Percentiles rank a stretch among this genome's conserved stretches.
Evolutionary conservation across 257 asterid species (phyloP).

Genomic region (Solanum commersonii): DNA sequence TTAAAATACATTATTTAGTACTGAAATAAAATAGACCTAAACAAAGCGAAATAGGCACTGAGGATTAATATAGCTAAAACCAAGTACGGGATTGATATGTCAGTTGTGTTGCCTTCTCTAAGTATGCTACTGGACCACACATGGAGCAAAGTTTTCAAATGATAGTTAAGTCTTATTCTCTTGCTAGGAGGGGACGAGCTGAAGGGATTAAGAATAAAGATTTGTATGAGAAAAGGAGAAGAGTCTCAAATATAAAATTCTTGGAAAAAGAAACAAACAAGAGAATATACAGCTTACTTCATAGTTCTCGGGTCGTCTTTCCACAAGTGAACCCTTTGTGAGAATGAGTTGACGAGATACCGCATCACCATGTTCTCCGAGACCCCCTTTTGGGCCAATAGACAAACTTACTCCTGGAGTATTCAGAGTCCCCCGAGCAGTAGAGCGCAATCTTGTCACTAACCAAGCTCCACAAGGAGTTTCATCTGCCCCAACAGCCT

Average conservation of each 20-base stretch:
- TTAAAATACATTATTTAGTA: not conserved
- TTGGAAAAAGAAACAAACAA: not conserved
- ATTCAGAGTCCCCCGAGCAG: slow-evolving; percentile 86
- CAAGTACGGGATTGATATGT: not conserved
- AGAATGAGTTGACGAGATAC: slow-evolving; percentile 94
- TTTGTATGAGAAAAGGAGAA: not conserved
- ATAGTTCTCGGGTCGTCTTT: slow-evolving; percentile 95
- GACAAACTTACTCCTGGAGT: slow-evolving; percentile 66
- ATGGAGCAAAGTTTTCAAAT: not conserved
- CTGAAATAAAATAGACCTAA: not conserved
- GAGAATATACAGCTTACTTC: slow-evolving; percentile 55
- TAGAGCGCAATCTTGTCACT: slow-evolving; percentile 89
- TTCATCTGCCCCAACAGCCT: slow-evolving; percentile 97
- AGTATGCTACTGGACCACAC: not conserved
- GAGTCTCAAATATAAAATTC: not conserved
- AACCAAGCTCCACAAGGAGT: slow-evolving; percentile 95
- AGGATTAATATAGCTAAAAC: not conserved
- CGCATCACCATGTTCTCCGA: slow-evolving; percentile 92
- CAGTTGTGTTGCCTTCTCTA: not conserved
- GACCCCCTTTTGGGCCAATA: slow-evolving; percentile 95
- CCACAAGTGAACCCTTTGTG: slow-evolving; percentile 84
- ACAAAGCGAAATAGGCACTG: not conserved
- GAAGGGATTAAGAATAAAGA: not conserved
- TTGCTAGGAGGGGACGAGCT: not conserved
- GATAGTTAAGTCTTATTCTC: not conserved